A percentile compares a stretch with the other conserved stretches of the same genome.
These are phyloP conservation scores for Plenodomus biglobosus DNA, from an alignment of 2,329 filamentous ascomycete species.

Conservation along the genomic window DNA sequence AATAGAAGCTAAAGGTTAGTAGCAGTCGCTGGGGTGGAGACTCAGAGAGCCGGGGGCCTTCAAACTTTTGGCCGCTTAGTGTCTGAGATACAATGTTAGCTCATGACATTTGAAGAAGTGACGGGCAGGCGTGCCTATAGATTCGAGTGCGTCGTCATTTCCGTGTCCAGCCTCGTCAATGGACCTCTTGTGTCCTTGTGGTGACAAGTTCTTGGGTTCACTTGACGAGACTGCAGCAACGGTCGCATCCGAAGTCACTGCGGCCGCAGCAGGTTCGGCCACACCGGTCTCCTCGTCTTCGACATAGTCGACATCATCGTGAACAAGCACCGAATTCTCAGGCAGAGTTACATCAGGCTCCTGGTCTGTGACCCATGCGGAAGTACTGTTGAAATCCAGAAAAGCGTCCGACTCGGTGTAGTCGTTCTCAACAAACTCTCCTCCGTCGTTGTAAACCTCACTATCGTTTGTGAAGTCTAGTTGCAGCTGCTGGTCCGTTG, in stretches of 20 bases:
- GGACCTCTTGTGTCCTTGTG: conserved; percentile 38
- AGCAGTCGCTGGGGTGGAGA: conserved; percentile 7
- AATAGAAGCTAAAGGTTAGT: conserved; percentile 26
- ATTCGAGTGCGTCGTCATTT: conserved; percentile 27
- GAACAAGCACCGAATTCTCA: conserved; percentile 9
- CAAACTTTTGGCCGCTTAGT: conserved; percentile 37
- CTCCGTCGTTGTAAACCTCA: conserved; percentile 7
- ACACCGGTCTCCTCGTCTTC: conserved; percentile 30
- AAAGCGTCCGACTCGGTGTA: conserved; percentile 18
- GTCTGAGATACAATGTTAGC: conserved; percentile 26
- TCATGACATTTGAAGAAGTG: background rate
- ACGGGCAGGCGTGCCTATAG: conserved; percentile 26
- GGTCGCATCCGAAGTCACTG: conserved; percentile 32
- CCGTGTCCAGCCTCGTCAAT: conserved; percentile 38
- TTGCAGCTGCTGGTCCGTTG: conserved; percentile 15
- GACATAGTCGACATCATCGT: conserved; percentile 14
- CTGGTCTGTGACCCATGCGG: conserved; percentile 22
- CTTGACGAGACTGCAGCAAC: conserved; percentile 28
- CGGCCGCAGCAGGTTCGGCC: conserved; percentile 25
- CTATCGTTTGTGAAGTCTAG: conserved; percentile 13
- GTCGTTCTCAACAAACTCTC: conserved; percentile 11
- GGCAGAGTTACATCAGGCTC: conserved; percentile 9
- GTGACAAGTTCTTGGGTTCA: conserved; percentile 24
- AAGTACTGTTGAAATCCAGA: conserved; percentile 21
- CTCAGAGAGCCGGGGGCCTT: conserved; percentile 24